phyloP scores from a whole-genome alignment of 495 filamentous ascomycete genomes.

The Aspergillus sclerotioniger region DNA sequence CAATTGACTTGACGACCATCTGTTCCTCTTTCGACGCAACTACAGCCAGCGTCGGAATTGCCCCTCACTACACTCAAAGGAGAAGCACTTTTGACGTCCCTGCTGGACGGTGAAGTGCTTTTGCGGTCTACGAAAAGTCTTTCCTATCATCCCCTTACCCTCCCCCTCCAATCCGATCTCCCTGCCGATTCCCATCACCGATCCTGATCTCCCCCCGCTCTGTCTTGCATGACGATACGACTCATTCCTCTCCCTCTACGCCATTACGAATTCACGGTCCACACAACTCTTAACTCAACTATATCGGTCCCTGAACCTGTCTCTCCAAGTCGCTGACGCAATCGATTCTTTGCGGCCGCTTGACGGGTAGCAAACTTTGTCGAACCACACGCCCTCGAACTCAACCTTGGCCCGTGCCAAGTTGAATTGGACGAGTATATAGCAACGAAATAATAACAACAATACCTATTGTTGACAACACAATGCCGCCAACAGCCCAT shows the following conservation, averaged over 20 bases:
- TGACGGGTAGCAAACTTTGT: slow-evolving; percentile 26
- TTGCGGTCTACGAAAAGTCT: slow-evolving; percentile 26
- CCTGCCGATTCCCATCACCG: slow-evolving; percentile 15
- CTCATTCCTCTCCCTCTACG: slow-evolving; percentile 6
- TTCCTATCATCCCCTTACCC: slow-evolving; percentile 17
- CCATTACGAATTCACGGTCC: slow-evolving; percentile 16
- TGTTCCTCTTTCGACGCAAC: slow-evolving; percentile 56
- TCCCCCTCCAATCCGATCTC: slow-evolving; percentile 14
- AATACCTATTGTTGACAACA: slow-evolving; percentile 12
- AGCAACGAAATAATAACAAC: not conserved
- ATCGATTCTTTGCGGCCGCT: slow-evolving; percentile 16
- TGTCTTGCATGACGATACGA: slow-evolving; percentile 10
- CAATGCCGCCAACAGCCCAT: slow-evolving; percentile 31
- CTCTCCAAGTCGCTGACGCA: slow-evolving; percentile 22
- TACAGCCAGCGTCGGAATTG: slow-evolving; percentile 46
- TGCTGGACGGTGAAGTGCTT: slow-evolving; percentile 41
- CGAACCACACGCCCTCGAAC: slow-evolving; percentile 1
- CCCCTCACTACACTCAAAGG: slow-evolving; percentile 41
- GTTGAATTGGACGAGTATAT: slow-evolving; percentile 6
- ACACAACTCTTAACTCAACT: slow-evolving; percentile 3
- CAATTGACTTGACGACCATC: slow-evolving; percentile 77
- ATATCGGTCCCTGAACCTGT: slow-evolving; percentile 6
- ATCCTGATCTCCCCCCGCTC: slow-evolving; percentile 9
- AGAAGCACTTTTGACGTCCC: slow-evolving; percentile 43
- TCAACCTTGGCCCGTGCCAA: slow-evolving; percentile 1